Evolutionary conservation across 2,329 filamentous ascomycete genomes (phyloP), one percentile per base, ranked within the genome.

Genomic region (Zarea fungicola): DNA sequence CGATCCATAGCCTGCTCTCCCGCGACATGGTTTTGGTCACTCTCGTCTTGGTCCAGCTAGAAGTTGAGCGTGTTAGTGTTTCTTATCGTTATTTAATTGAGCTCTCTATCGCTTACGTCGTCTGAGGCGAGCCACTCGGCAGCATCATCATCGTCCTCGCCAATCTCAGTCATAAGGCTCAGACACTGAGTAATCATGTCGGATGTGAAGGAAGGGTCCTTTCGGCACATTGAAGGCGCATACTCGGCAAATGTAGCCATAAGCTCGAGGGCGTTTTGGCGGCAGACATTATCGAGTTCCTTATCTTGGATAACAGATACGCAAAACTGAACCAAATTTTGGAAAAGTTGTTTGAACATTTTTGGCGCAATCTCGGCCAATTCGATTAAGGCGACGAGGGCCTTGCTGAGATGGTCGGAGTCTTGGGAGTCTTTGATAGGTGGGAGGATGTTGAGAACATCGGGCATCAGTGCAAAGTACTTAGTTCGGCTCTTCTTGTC

Each of bases 171-270:
- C 93, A 99, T 99, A 58, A 99, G 72, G 58, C 92, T 97, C 57
- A 99, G 73, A 66, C 93, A 99, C 68, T 99, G 93, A 1, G 91
- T 97, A 55, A 99, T 95, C 93, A 99, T 99, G 56, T 96, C 90
- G 52, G 81, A 84, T 2, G 91, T 93, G 69, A 95, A 99, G 10
- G 83, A 85, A n/a, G 83, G 70, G 63, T 99, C 92, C 65, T 96
- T 96, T 64, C 86, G 89, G 75, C 93, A 97, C 84, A 97, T 92
- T 31, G 86, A 85, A 5, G 93, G 90, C 1, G 89, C 87, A 60
- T 92, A 93, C 63, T 99, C 93, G 56, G 92, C 91, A 65, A 99
- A 99, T 0, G 93, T 99, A 22, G 91, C 91, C 89, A 99, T 96
- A 49, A 99, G 79, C 67, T 99, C 93, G 35, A 99, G 76, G 0